Evolutionary conservation across 768 basidiomycete genomes (phyloP), one percentile per base, ranked within the genome.

Genomic region (Lactarius tabidus): DNA sequence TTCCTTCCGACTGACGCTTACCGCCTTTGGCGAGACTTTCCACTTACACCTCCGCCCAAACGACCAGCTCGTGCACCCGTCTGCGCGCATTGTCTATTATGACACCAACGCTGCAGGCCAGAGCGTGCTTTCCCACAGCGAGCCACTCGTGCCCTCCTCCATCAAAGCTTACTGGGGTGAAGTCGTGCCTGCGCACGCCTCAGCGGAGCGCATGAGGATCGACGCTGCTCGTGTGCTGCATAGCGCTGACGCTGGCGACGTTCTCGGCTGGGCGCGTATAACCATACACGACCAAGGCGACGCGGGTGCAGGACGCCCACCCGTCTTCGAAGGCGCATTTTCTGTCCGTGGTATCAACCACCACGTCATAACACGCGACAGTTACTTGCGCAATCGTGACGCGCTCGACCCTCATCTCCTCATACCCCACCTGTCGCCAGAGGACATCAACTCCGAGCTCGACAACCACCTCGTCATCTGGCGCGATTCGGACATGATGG

Each of bases 41-140:
- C 79, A 88, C 72, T 80, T 94, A 53, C 88, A 93, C 71, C 79
- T 94, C 57, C 84, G 83, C 20, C 91, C 92, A 9, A 92, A 91
- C 72, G 84, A 88, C 67, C 78, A 90, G 67, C 84, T 94, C 66
- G 79, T 93, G 58, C 90, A 93, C 72, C 87, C 91, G 51, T 83
- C 87, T 59, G 91, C 91, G 1, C 84, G 86, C 48, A 80, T 92
- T 63, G 84, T 82, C 59, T 87, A 88, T 75, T 86, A 85, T 73
- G 76, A 78, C n/a, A 79, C 78, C 26, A 74, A 73, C 9, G 71
- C 83, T 18, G 79, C 84, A 53, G 88, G 89, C 35, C 71, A 74
- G 45, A 76, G 82, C 33, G 77, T 81, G 23, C 70, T 86, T 36
- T 75, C 81, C 5, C 81, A 80, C 69, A 83, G 84, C 1, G 80